These are phyloP conservation scores for Tritrichomonas foetus DNA, from an alignment of 208 protist genomes.

Conservation along the genomic window DNA sequence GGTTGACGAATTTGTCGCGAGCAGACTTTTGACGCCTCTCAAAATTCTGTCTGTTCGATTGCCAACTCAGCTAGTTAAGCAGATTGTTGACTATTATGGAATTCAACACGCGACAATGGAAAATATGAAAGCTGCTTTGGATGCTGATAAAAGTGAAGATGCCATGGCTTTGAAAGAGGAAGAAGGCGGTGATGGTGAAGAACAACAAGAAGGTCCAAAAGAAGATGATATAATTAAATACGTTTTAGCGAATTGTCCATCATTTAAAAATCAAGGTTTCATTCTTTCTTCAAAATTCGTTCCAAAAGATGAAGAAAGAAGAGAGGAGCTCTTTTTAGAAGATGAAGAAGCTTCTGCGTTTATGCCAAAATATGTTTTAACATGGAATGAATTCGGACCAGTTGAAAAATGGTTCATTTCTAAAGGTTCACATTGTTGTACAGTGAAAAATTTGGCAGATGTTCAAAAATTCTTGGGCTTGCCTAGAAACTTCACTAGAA, in stretches of 20 bases:
- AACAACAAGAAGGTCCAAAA: not conserved
- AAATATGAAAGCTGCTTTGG: not conserved
- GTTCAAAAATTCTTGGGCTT: conserved; percentile 2
- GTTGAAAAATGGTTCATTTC: conserved; percentile 20
- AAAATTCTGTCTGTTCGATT: not conserved
- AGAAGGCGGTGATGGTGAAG: not conserved
- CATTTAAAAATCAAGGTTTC: not conserved
- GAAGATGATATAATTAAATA: not conserved
- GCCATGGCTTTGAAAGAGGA: not conserved
- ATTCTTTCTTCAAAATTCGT: not conserved
- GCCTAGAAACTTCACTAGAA: not conserved
- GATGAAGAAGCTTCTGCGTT: not conserved
- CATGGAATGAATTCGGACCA: not conserved
- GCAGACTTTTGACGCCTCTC: not conserved
- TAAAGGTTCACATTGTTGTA: not conserved
- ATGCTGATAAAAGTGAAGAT: conserved; percentile 18
- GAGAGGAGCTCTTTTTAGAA: not conserved
- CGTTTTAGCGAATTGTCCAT: not conserved
- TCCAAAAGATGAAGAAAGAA: not conserved
- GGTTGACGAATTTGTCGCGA: conserved; percentile 7
- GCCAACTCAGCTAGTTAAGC: not conserved
- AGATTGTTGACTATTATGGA: conserved; percentile 18
- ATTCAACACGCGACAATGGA: conserved; percentile 3
- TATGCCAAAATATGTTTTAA: conserved; percentile 22
- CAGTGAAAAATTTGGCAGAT: not conserved